These are phyloP conservation scores for Candida jianshihensis DNA, from an alignment of 805 yeast genomes.

Conservation along the genomic window DNA sequence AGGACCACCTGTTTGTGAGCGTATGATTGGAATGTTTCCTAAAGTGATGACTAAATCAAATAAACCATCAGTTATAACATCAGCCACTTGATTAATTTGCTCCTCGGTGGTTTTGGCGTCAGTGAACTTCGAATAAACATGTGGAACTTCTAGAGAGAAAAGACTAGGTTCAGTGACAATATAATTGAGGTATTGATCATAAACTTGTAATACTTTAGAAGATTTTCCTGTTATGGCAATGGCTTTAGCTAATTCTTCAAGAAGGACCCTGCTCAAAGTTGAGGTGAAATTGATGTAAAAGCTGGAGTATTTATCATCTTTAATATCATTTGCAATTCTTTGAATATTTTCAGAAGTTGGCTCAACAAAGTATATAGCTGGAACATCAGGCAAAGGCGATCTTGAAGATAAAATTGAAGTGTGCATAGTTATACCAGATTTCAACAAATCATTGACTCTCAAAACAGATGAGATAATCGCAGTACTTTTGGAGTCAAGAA, in stretches of 20 bases:
- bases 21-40: conserved; percentile 78
- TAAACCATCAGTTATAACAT: conserved; percentile 68
- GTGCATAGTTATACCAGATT: conserved; percentile 90
- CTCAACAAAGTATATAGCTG: conserved; percentile 85
- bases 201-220: conserved; percentile 74
- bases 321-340: conserved; percentile 64
- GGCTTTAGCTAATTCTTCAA: conserved; percentile 83
- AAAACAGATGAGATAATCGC: conserved; percentile 86
- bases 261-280: conserved; percentile 62
- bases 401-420: conserved; percentile 64
- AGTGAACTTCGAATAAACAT: conserved; percentile 63
- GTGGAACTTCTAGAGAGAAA: conserved; percentile 66
- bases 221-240: conserved; percentile 71
- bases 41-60: conserved; percentile 73
- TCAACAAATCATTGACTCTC: conserved; percentile 82
- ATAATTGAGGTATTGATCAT: conserved; percentile 89
- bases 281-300: conserved; percentile 85
- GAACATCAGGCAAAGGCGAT: conserved; percentile 88
- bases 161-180: conserved; percentile 89
- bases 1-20: conserved; percentile 90
- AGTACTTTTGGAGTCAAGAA: conserved; percentile 76
- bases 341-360: conserved; percentile 77
- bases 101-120: conserved; percentile 69
- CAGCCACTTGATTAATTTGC: conserved; percentile 61
- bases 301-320: conserved; percentile 67